These are phyloP conservation scores for Xylaria bambusicola DNA, from an alignment of 495 filamentous ascomycete species.

Conservation along the genomic window DNA sequence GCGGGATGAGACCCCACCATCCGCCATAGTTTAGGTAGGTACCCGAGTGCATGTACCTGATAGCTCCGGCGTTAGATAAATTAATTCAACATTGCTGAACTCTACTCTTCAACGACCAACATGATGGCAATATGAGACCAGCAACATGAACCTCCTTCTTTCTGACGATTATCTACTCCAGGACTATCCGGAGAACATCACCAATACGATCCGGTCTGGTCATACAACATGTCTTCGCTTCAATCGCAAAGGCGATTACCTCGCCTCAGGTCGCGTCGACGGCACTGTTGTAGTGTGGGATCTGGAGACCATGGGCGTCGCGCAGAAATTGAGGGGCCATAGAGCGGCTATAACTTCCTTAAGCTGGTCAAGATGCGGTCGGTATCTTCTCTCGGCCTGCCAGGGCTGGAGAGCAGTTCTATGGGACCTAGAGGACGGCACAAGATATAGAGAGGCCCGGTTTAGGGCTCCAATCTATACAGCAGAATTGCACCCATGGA, in stretches of 20 bases:
- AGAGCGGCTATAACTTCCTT: constrained; percentile 86
- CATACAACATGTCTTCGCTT: constrained; percentile 75
- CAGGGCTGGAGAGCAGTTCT: constrained; percentile 95
- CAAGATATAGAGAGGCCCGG: constrained; percentile 61
- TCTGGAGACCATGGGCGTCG: constrained; percentile 92
- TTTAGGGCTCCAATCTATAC: constrained; percentile 94
- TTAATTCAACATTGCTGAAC: neutral
- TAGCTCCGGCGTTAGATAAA: neutral
- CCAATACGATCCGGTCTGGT: constrained; percentile 76
- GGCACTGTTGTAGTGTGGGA: constrained; percentile 96
- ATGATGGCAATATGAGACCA: constrained; percentile 22
- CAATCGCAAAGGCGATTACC: constrained; percentile 88
- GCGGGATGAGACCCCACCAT: too few species aligned
- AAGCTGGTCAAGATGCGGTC: constrained; percentile 89
- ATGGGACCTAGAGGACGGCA: constrained; percentile 82
- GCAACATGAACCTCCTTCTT: constrained; percentile 53
- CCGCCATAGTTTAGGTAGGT: constrained; percentile 3
- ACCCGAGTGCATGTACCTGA: too few species aligned
- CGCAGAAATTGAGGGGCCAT: constrained; percentile 89
- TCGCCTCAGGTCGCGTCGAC: constrained; percentile 91
- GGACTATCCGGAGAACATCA: constrained; percentile 90
- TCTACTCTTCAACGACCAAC: neutral
- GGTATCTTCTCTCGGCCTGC: constrained; percentile 91
- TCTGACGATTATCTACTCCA: constrained; percentile 72
- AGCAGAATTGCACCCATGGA: constrained; percentile 88